phyloP scores from a whole-genome alignment of 345 rosid genomes.

The Aegle marmelos region DNA sequence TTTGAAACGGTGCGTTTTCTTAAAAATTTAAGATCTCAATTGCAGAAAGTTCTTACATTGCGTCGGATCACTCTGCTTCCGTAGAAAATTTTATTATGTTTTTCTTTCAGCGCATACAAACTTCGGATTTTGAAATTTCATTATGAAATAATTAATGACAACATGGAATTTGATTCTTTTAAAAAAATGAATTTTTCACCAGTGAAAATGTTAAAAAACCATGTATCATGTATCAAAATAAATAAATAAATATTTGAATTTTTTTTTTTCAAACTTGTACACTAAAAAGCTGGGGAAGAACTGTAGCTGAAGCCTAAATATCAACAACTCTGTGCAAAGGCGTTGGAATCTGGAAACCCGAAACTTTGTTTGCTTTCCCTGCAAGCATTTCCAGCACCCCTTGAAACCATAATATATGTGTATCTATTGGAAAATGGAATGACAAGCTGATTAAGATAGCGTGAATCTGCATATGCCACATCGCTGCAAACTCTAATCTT shows the following conservation, averaged over 20 bases:
- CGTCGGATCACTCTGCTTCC: no score
- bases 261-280: background rate
- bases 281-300: background rate
- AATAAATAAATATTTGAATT: no score
- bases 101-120: no score
- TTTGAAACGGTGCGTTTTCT: background rate
- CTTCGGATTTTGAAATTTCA: no score
- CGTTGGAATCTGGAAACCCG: background rate
- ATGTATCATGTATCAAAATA: no score
- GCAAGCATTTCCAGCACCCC: background rate
- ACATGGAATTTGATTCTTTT: no score
- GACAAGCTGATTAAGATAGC: slow-evolving; percentile 11
- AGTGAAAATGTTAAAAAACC: no score
- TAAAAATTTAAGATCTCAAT: no score
- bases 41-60: no score
- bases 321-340: background rate
- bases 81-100: no score
- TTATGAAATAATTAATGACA: no score
- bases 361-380: background rate
- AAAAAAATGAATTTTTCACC: no score
- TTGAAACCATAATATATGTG: background rate
- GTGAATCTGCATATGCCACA: slow-evolving; percentile 44
- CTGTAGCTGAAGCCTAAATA: background rate
- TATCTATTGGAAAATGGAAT: background rate
- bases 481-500: slow-evolving; percentile 66